A percentile compares a stretch with the other conserved stretches of the same genome.
Evolutionary conservation across 1,284 basidiomycete genomes (phyloP).

Genomic region (Moesziomyces antarcticus): DNA sequence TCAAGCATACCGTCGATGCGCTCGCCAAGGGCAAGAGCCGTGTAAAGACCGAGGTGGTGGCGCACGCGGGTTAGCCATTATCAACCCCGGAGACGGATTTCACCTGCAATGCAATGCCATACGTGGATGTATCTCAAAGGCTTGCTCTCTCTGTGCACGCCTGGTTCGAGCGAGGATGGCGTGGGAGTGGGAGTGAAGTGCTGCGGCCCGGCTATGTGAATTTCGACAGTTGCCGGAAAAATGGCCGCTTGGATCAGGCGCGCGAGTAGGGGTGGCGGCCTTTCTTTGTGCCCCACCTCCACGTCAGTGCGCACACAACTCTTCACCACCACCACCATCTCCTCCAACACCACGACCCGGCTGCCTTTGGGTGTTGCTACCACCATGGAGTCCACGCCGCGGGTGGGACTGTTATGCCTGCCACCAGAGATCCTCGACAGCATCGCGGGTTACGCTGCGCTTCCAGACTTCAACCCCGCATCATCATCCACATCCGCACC

Average conservation of each 20-base stretch:
- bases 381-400: not conserved
- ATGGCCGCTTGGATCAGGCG: not conserved
- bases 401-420: conserved; percentile 30
- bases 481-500: conserved; percentile 30
- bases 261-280: too few species aligned
- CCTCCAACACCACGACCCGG: too few species aligned
- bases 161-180: too few species aligned
- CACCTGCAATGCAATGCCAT: too few species aligned
- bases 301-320: too few species aligned
- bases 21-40: conserved; percentile 77
- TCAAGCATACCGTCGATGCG: conserved; percentile 82
- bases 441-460: conserved; percentile 50
- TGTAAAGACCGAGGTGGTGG: conserved; percentile 63
- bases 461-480: conserved; percentile 20
- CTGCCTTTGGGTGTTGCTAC: too few species aligned
- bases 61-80: conserved; percentile 58
- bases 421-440: conserved; percentile 57
- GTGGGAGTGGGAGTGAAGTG: too few species aligned
- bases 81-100: not conserved
- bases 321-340: too few species aligned
- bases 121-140: too few species aligned
- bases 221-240: too few species aligned
- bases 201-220: conserved; percentile 7
- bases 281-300: too few species aligned
- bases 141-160: too few species aligned